These are phyloP conservation scores for Talaromyces islandicus DNA, from an alignment of 2,329 filamentous ascomycete species.

Conservation along the genomic window DNA sequence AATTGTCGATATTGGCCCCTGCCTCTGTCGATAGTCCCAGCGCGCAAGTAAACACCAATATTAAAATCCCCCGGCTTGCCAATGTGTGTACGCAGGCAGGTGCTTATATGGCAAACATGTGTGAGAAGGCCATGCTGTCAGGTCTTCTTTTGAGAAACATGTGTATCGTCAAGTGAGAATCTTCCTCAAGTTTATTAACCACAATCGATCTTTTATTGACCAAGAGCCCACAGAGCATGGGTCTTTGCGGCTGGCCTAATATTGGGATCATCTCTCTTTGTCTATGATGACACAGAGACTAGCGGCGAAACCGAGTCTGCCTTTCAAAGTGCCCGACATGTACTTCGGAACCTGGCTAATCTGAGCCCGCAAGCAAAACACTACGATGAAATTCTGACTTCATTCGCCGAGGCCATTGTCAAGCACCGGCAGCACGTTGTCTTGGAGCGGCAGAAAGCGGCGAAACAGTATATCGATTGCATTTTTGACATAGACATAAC, in stretches of 20 bases:
- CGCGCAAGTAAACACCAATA: constrained; percentile 20
- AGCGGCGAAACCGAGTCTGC: constrained; percentile 42
- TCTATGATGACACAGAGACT: constrained; percentile 20
- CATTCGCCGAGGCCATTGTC: constrained; percentile 41
- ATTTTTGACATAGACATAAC: constrained; percentile 6
- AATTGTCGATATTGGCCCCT: constrained; percentile 19
- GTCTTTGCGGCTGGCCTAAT: constrained; percentile 54
- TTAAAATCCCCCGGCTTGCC: constrained; percentile 34
- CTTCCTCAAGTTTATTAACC: not conserved
- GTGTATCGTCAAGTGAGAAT: constrained; percentile 53
- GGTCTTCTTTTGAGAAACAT: constrained; percentile 48
- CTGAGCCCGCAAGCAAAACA: constrained; percentile 53
- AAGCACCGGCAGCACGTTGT: constrained; percentile 31
- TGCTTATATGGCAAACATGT: constrained; percentile 51
- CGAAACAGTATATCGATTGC: constrained; percentile 7
- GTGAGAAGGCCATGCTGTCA: constrained; percentile 42
- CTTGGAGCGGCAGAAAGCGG: constrained; percentile 5
- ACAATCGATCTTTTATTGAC: not conserved
- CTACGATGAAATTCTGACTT: constrained; percentile 51
- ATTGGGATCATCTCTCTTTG: constrained; percentile 51
- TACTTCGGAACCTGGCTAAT: constrained; percentile 44
- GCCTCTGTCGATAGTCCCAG: constrained; percentile 18
- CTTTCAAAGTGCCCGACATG: constrained; percentile 46
- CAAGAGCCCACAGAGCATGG: constrained; percentile 36
- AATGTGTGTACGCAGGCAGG: constrained; percentile 52